Conservation (phyloP, 495 filamentous ascomycete species). For the Bathelium albidoporum region DNA sequence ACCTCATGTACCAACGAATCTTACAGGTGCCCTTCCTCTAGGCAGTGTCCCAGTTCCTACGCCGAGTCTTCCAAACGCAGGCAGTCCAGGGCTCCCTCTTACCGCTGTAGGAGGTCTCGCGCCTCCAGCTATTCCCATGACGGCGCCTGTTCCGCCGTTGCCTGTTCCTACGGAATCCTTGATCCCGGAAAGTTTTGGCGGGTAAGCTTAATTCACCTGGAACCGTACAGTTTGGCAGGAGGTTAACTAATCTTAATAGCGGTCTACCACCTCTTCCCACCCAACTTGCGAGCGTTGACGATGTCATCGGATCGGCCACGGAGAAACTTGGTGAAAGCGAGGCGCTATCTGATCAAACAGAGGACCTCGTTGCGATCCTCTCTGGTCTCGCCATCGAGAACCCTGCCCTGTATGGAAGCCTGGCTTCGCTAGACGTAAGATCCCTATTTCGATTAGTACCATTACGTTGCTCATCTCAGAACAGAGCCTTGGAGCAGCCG, state of each 20-base stretch:
- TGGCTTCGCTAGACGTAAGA: background rate
- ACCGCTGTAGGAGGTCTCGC: background rate
- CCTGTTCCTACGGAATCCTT: background rate
- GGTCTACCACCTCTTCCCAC: background rate
- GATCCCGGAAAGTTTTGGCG: background rate
- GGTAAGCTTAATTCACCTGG: background rate
- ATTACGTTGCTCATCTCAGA: background rate
- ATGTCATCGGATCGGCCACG: background rate
- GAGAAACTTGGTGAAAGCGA: background rate
- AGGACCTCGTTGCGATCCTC: background rate
- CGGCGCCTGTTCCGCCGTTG: background rate
- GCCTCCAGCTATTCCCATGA: background rate
- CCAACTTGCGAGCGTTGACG: background rate
- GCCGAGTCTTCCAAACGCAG: background rate
- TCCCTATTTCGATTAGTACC: background rate
- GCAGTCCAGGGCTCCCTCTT: background rate
- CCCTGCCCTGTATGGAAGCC: background rate
- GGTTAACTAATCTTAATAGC: background rate
- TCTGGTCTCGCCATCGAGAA: background rate
- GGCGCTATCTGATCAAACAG: background rate
- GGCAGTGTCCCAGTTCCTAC: background rate
- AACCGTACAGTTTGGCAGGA: background rate
- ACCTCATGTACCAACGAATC: background rate
- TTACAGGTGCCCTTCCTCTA: background rate
- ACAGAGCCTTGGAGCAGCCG: background rate